Evolutionary conservation across 176 grass and related monocot genomes (phyloP).

Genomic region (Rhynchospora tenuis): DNA sequence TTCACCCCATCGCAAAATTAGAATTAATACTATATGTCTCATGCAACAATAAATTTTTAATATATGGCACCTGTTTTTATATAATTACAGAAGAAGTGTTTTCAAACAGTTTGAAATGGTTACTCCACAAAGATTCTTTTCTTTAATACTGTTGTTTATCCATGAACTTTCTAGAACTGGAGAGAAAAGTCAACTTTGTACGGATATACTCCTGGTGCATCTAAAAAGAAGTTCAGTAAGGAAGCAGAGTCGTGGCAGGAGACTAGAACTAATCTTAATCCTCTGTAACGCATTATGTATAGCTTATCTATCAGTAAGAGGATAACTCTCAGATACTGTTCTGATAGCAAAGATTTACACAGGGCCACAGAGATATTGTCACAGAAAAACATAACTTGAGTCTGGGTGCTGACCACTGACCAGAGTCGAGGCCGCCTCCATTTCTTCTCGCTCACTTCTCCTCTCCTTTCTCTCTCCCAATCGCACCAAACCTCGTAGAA

Average conservation of each 20-base stretch:
- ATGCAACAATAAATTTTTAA: no score
- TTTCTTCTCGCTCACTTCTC: constrained; percentile 3
- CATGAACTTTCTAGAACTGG: constrained; percentile 18
- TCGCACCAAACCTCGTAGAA: constrained; percentile 5
- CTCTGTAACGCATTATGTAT: neutral
- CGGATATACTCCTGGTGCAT: constrained; percentile 15
- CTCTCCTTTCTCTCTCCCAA: neutral
- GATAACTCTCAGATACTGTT: neutral
- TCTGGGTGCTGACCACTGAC: constrained; percentile 9
- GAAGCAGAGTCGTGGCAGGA: constrained; percentile 9
- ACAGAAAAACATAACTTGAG: neutral
- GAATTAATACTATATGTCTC: no score
- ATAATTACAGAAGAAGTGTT: no score
- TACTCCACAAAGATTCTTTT: neutral
- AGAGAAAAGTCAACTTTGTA: constrained; percentile 19
- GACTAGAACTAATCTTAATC: neutral
- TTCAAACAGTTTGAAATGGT: neutral
- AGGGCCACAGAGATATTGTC: neutral
- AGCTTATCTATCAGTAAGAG: neutral
- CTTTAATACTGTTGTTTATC: constrained; percentile 7
- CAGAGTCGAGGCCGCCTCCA: constrained; percentile 16
- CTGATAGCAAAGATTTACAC: neutral
- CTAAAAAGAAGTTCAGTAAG: constrained; percentile 1
- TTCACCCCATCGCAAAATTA: no score
- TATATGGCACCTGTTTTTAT: no score